These are phyloP conservation scores for Paraurostyla sp. DNA, from an alignment of 73 alveolate species.

Conservation along the genomic window DNA sequence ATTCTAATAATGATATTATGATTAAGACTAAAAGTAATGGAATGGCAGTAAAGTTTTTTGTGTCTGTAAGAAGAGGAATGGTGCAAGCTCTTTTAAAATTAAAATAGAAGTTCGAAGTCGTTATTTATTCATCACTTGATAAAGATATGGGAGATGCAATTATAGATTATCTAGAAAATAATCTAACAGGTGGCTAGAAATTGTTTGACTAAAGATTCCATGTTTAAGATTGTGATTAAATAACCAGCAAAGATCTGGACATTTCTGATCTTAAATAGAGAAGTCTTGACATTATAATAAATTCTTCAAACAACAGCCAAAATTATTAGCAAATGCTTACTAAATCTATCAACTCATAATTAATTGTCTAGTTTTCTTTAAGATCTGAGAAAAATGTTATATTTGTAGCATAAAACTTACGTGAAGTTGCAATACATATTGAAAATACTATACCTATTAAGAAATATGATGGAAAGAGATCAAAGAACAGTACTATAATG, in stretches of 20 bases:
- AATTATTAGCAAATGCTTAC: too few relatives aligned
- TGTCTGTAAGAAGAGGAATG: slow-evolving; percentile 2
- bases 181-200: background rate
- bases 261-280: background rate
- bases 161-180: background rate
- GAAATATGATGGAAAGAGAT: background rate
- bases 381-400: slow-evolving; percentile 1
- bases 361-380: too few relatives aligned
- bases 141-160: slow-evolving; percentile 14
- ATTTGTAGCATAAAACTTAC: background rate
- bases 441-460: background rate
- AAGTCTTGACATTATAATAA: background rate
- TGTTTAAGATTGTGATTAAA: background rate
- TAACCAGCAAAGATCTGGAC: background rate
- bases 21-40: slow-evolving; percentile 12
- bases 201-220: background rate
- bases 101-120: background rate
- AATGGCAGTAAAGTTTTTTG: background rate
- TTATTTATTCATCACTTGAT: background rate
- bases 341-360: too few relatives aligned
- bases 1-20: background rate
- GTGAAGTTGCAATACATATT: background rate
- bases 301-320: too few relatives aligned
- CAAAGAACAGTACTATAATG: background rate
- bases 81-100: background rate